Conservation (phyloP, 106 monocot genomes). For the Dendrobium huoshanense region DNA sequence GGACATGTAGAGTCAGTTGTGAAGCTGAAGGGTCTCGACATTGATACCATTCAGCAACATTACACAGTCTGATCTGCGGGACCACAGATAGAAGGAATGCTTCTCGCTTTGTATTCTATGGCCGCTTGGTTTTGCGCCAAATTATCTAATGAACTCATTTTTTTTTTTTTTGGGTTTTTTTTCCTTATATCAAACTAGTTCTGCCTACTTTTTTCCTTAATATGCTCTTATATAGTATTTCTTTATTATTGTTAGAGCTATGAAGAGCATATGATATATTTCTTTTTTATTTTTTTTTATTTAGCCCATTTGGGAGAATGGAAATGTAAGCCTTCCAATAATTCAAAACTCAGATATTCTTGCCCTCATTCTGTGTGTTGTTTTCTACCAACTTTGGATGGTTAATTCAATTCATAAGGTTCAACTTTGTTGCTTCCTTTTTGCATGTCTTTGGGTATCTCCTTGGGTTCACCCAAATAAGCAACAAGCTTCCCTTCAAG, state of each 20-base stretch:
- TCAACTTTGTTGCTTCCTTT: too few species aligned
- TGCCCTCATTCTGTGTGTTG: too few species aligned
- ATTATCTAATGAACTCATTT: background rate
- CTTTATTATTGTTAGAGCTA: background rate
- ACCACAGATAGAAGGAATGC: background rate
- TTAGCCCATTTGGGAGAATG: background rate
- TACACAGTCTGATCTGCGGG: slow-evolving; percentile 44
- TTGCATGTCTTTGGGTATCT: too few species aligned
- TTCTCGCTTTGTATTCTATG: background rate
- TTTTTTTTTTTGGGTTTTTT: background rate
- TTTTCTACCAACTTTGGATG: too few species aligned
- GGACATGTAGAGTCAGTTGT: slow-evolving; percentile 75
- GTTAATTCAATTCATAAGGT: too few species aligned
- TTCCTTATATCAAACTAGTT: background rate
- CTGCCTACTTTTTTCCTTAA: background rate
- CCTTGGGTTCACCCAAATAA: too few species aligned
- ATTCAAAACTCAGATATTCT: too few species aligned
- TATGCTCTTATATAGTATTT: background rate
- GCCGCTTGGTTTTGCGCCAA: background rate
- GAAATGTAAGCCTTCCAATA: too few species aligned
- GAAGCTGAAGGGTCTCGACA: slow-evolving; percentile 72
- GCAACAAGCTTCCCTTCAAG: too few species aligned
- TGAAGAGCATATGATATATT: slow-evolving; percentile 3
- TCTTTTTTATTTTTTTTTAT: background rate
- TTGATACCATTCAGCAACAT: slow-evolving; percentile 58